Evolutionary conservation across 2,329 filamentous ascomycete species (phyloP), one percentile per base, ranked within the genome.

Genomic region (Penicillium janthinellum): DNA sequence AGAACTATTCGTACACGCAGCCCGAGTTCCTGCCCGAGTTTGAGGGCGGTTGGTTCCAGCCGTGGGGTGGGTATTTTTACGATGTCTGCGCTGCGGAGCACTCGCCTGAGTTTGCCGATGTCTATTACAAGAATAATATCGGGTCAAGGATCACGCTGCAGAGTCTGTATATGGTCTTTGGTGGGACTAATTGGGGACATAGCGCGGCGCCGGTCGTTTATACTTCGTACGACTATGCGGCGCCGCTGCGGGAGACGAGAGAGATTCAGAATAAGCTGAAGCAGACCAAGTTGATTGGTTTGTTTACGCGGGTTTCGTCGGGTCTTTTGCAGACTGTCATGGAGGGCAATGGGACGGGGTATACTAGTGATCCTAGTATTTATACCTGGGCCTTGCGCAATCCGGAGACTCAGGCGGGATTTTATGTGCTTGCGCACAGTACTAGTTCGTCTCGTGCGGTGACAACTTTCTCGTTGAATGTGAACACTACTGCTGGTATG

Each of bases 121-220:
- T 86, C 1, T 85, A 83, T 57, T 85, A 84, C 67, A 84, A 84
- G 67, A 82, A 84, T 63, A 81, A 84, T 54, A 78, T 85, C 57
- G 83, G 77, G 5, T 82, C 84, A 55, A 73, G 78, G 22, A 74
- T 79, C 1, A 84, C 81, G 0, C 67, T 83, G 11, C 71, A 82
- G 37, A 84, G 76, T 48, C 59, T 84, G 14, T 85, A 84, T 63
- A 84, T 85, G 73, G 76, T 78, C 0, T 83, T 77, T 64, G 83
- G 83, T n/a, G 83, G 83, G 1, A 85, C 83, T 0, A 84, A 83
- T 61, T 85, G 83, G 83, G 83, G 81, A 7, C 80, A 84, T 54
- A 78, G 75, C 48, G 80, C 77, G 42, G 78, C 79, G 4, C 80
- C 80, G 0, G 79, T 82, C 22, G 82, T 85, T 0, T 84, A 83